These are phyloP conservation scores for Paramecium sonneborni DNA, from an alignment of 73 alveolate species.

Conservation along the genomic window DNA sequence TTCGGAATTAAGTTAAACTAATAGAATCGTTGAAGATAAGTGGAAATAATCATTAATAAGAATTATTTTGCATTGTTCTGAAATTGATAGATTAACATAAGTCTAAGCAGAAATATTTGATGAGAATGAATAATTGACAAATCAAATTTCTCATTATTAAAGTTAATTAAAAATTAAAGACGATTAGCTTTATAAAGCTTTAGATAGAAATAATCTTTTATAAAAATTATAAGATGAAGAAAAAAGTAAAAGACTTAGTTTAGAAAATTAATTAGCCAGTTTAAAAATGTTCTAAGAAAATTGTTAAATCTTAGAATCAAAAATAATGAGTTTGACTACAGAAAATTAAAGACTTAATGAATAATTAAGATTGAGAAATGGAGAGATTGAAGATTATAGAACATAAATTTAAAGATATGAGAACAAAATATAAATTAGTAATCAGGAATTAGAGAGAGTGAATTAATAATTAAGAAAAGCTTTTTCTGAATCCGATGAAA, in stretches of 20 bases:
- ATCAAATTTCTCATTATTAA: conserved; percentile 31
- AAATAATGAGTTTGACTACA: not conserved
- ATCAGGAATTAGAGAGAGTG: conserved; percentile 17
- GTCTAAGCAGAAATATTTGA: conserved; percentile 12
- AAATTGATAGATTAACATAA: conserved; percentile 35
- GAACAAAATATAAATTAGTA: not conserved
- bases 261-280: not conserved
- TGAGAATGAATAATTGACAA: conserved; percentile 40
- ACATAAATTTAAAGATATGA: conserved; percentile 36
- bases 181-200: conserved; percentile 26
- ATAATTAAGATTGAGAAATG: conserved; percentile 30
- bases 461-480: not conserved
- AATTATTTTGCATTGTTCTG: conserved; percentile 52
- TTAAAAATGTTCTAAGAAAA: not conserved
- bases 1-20: conserved; percentile 6
- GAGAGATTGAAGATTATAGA: conserved; percentile 45
- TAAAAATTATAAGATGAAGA: conserved; percentile 28
- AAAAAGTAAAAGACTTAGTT: not conserved
- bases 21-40: not conserved
- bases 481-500: not conserved
- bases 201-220: conserved; percentile 33
- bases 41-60: conserved; percentile 25
- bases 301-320: not conserved
- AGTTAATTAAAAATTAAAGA: conserved; percentile 9
- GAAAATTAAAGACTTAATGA: conserved; percentile 43